phyloP scores from a whole-genome alignment of 2,329 filamentous ascomycete genomes.

The Penicillium paneum region DNA sequence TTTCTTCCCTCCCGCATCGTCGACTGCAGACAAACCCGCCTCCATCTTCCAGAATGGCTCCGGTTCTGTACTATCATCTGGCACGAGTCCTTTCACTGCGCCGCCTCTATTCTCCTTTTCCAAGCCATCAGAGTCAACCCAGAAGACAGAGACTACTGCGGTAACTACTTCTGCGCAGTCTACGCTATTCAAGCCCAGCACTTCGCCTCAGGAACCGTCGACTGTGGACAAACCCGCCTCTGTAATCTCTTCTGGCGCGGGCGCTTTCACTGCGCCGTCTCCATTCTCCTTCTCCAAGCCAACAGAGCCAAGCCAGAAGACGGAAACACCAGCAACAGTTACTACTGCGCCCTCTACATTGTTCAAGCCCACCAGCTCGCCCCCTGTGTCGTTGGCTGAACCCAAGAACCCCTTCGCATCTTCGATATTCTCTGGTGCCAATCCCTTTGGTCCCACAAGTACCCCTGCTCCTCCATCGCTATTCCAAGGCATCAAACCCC shows the following conservation, averaged over 20 bases:
- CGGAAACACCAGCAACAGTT: not conserved
- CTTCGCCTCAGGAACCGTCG: not conserved
- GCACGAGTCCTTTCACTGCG: not conserved
- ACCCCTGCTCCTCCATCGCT: not conserved
- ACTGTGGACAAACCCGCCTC: not conserved
- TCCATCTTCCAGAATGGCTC: not conserved
- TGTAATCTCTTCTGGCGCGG: not conserved
- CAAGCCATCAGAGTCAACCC: not conserved
- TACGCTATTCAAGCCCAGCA: not conserved
- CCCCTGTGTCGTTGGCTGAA: not conserved
- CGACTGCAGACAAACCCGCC: not conserved
- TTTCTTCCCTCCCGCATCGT: not conserved
- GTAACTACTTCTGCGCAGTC: not conserved
- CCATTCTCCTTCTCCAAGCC: conserved; percentile 4
- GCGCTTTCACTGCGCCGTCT: not conserved
- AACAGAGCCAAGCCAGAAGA: not conserved
- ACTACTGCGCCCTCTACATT: not conserved
- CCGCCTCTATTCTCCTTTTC: not conserved
- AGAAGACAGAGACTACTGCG: not conserved
- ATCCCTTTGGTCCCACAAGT: not conserved
- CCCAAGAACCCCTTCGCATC: not conserved
- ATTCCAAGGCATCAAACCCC: not conserved
- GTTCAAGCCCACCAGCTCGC: not conserved
- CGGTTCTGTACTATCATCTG: not conserved
- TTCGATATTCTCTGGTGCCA: not conserved